Percentiles rank a stretch among this genome's conserved stretches.
phyloP scores from a whole-genome alignment of 1,284 basidiomycete species.

The Cryptococcus sp. region DNA sequence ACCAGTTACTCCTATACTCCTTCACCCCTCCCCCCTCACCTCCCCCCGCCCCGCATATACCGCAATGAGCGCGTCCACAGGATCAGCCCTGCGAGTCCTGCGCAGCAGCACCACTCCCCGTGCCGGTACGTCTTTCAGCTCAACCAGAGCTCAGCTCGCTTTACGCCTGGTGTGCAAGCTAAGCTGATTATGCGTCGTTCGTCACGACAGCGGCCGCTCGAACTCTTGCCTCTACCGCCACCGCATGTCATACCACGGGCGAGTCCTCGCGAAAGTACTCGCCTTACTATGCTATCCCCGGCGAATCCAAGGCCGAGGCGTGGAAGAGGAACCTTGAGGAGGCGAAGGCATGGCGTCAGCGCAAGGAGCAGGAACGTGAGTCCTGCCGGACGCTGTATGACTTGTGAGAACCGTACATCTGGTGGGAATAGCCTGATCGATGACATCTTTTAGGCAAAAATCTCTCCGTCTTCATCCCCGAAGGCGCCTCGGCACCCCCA shows the following conservation, averaged over 20 bases:
- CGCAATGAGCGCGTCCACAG: slow-evolving; percentile 9
- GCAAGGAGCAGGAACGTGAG: slow-evolving; percentile 35
- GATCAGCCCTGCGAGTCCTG: slow-evolving; percentile 7
- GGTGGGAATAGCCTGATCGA: neutral
- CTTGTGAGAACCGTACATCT: neutral
- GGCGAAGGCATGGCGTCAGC: slow-evolving; percentile 38
- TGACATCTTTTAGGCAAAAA: slow-evolving; percentile 9
- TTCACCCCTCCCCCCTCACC: no score
- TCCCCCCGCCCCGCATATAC: neutral
- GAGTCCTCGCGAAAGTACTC: neutral
- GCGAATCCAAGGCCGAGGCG: slow-evolving; percentile 32
- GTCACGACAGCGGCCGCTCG: neutral
- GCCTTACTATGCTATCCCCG: slow-evolving; percentile 5
- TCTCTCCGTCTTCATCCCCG: slow-evolving; percentile 29
- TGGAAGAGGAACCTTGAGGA: slow-evolving; percentile 45
- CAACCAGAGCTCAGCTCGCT: neutral
- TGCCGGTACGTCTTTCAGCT: neutral
- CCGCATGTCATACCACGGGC: slow-evolving; percentile 2
- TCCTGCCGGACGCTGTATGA: neutral
- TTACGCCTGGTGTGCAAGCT: no score
- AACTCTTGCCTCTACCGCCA: slow-evolving; percentile 7
- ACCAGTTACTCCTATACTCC: no score
- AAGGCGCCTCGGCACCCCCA: slow-evolving; percentile 13
- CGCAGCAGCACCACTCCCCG: neutral
- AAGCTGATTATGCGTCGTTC: neutral